Evolutionary conservation across 805 yeast genomes (phyloP), one percentile per base, ranked within the genome.

Genomic region (Wickerhamiella sorbophila): DNA sequence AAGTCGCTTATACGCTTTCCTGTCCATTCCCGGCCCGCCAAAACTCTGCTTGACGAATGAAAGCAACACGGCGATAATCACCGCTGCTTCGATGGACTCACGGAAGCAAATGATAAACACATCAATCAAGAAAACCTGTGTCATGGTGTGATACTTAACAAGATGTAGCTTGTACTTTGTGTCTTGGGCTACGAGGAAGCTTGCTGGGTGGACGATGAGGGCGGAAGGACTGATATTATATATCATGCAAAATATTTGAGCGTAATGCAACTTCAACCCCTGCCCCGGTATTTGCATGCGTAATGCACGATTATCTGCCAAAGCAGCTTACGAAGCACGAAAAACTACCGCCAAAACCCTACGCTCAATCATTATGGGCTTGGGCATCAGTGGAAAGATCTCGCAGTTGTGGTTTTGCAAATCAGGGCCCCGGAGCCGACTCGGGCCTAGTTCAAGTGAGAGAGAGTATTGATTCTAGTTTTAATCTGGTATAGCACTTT

Each of bases 11-110:
- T 81, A 77, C 15, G 81, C 64, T 15, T 36, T 38, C 26, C 63
- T 44, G 42, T 59, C 56, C 39, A 49, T 44, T 24, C 44, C 47
- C 4, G 65, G 55, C 6, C 63, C 64, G 34, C 82, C 94, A 51
- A 87, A 71, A 48, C 94, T 81, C 64, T 85, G 95, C 62, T 85
- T 84, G 52, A 87, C 70, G 66, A 88, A 88, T 29, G 97, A 93
- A 44, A 88, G 69, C 49, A 88, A 68, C 38, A 88, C 96, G 6
- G 97, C 85, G 48, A 91, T 80, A 49, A 88, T 81, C 51, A 88
- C 73, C 41, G 86, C 77, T 16, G 97, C 98, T 65, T 88, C 98
- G 49, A 88, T 67, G 40, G 93, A 69, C 67, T 88, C 98, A 70
- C 98, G 80, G 61, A 88, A 79, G 45, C 86, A 91, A 51, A 87